Conservation (phyloP, 176 grass and related monocot species). For the Oryza glaberrima region DNA sequence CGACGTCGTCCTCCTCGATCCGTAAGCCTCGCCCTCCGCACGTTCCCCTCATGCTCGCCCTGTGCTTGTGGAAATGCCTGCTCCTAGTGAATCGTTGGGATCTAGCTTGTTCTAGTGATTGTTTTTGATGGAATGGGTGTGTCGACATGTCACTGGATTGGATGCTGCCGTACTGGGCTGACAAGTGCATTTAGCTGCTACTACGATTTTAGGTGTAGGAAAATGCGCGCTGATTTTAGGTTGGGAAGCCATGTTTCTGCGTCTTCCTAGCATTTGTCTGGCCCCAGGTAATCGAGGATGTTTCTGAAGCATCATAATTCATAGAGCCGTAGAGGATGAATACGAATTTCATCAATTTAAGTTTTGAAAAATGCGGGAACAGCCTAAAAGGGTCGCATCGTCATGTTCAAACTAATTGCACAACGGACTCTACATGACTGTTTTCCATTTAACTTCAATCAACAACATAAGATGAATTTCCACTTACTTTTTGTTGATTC, state of each 20-base stretch:
- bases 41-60: background rate
- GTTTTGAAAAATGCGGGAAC: background rate
- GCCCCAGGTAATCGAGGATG: background rate
- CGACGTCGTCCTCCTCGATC: conserved; percentile 69
- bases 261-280: background rate
- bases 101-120: background rate
- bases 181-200: background rate
- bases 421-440: too few species aligned
- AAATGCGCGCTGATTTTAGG: background rate
- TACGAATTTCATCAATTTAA: background rate
- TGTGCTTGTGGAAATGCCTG: conserved; percentile 33
- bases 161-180: background rate
- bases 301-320: background rate
- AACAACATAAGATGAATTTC: background rate
- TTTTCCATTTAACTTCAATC: background rate
- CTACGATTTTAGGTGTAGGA: background rate
- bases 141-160: background rate
- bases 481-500: background rate
- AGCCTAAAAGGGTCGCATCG: background rate
- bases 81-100: background rate
- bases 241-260: background rate
- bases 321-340: background rate
- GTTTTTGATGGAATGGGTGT: background rate
- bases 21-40: conserved; percentile 38
- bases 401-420: background rate